Conservation (phyloP, 139 green algal species). For the Mesostigma viride region DNA sequence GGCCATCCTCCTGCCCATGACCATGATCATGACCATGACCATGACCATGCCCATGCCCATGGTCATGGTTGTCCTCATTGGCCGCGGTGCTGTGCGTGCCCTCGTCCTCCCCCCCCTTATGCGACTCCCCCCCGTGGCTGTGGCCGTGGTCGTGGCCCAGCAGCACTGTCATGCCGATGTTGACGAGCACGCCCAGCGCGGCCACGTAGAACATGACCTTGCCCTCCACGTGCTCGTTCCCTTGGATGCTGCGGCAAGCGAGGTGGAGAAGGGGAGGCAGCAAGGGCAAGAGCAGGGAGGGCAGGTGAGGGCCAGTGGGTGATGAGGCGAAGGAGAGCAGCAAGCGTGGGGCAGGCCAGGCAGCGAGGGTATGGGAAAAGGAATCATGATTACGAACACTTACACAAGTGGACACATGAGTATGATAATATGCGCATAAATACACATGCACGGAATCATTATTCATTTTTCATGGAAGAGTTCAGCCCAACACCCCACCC, state of each 20-base stretch:
- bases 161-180: conserved; percentile 48
- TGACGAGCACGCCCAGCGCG: conserved; percentile 62
- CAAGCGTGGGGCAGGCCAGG: too few species aligned
- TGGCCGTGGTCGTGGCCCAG: conserved; percentile 29
- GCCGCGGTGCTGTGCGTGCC: conserved; percentile 7
- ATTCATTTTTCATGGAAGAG: too few species aligned
- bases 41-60: not conserved
- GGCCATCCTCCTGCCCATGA: conserved; percentile 23
- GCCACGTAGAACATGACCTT: conserved; percentile 80
- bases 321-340: too few species aligned
- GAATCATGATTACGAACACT: too few species aligned
- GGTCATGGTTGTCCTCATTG: not conserved
- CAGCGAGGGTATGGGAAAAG: too few species aligned
- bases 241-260: conserved; percentile 13
- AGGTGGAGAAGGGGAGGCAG: too few species aligned
- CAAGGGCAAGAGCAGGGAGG: too few species aligned
- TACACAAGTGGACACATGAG: too few species aligned
- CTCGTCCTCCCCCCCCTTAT: not conserved
- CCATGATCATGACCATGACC: conserved; percentile 25
- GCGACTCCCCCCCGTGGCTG: conserved; percentile 13
- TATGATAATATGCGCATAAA: too few species aligned
- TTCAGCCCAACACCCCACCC: too few species aligned
- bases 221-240: conserved; percentile 22
- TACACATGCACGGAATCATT: too few species aligned
- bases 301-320: too few species aligned